These are phyloP conservation scores for Monascus purpureus DNA, from an alignment of 495 filamentous ascomycete genomes.

Conservation along the genomic window DNA sequence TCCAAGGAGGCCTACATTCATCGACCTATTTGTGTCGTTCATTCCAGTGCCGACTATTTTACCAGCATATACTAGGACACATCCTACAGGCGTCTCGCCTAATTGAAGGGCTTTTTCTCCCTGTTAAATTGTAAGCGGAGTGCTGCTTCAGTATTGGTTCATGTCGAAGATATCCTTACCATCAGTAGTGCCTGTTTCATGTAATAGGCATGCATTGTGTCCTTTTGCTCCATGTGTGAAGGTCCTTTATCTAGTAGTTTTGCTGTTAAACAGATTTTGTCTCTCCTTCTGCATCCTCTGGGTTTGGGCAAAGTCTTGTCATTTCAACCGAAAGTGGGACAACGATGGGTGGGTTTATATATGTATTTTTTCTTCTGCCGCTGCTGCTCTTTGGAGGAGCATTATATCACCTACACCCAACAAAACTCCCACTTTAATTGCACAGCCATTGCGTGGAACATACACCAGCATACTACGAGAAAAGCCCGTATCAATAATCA, in stretches of 20 bases:
- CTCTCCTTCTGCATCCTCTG: constrained; percentile 1
- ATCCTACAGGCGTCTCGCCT: constrained; percentile 91
- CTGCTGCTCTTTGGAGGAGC: no score
- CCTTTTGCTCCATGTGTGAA: constrained; percentile 3
- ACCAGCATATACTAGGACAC: constrained; percentile 68
- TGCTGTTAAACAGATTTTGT: no score
- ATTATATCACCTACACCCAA: no score
- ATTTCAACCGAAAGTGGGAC: constrained; percentile 3
- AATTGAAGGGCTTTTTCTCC: constrained; percentile 64
- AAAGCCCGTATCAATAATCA: no score
- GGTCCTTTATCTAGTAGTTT: background rate
- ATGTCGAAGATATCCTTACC: constrained; percentile 25
- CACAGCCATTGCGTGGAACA: no score
- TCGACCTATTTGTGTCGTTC: constrained; percentile 88
- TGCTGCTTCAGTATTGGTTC: constrained; percentile 1
- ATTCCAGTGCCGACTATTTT: constrained; percentile 72
- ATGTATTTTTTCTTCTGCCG: no score
- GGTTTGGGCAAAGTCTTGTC: constrained; percentile 1
- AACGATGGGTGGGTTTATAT: no score
- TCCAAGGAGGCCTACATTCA: constrained; percentile 44
- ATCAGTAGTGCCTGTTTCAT: constrained; percentile 60
- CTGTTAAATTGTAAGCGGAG: constrained; percentile 23
- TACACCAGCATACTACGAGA: no score
- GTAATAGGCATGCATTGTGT: constrained; percentile 37
- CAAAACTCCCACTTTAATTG: no score